Conservation (phyloP, 2,329 filamentous ascomycete genomes). For the Nemania sp. region DNA sequence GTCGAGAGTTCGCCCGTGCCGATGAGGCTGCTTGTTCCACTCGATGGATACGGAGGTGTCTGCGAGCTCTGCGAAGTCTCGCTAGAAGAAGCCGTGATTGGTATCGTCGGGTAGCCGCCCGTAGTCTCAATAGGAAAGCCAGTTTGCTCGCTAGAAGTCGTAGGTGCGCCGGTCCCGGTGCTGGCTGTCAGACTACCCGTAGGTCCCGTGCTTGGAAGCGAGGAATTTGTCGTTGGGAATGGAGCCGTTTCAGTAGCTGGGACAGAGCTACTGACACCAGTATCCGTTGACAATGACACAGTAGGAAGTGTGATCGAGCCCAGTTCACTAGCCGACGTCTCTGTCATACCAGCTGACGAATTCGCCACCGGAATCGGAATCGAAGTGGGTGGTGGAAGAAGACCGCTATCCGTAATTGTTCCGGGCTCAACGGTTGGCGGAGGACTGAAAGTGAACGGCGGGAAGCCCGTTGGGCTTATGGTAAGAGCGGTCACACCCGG, state of each 20-base stretch:
- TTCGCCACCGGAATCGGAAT: constrained; percentile 12
- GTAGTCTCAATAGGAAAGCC: neutral
- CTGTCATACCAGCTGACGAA: constrained; percentile 4
- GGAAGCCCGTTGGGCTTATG: constrained; percentile 16
- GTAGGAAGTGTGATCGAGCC: constrained; percentile 2
- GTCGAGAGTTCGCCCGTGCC: constrained; percentile 2
- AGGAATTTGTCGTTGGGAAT: constrained; percentile 14
- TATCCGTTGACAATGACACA: neutral
- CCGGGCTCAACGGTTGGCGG: neutral
- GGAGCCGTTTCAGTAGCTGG: neutral
- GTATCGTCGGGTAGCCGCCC: neutral
- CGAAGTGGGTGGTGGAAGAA: no score
- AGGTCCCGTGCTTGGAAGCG: constrained; percentile 3
- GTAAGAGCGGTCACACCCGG: constrained; percentile 22
- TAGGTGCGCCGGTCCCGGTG: neutral
- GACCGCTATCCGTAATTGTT: no score
- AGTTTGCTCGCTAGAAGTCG: neutral
- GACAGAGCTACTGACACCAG: neutral
- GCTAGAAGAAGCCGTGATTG: neutral
- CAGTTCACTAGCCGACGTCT: neutral
- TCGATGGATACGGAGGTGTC: constrained; percentile 9
- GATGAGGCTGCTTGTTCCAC: constrained; percentile 6
- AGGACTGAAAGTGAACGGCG: constrained; percentile 1
- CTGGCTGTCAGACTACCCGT: neutral
- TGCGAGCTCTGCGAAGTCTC: constrained; percentile 1